Conservation (phyloP, 2,329 filamentous ascomycete species). For the Nemania diffusa region DNA sequence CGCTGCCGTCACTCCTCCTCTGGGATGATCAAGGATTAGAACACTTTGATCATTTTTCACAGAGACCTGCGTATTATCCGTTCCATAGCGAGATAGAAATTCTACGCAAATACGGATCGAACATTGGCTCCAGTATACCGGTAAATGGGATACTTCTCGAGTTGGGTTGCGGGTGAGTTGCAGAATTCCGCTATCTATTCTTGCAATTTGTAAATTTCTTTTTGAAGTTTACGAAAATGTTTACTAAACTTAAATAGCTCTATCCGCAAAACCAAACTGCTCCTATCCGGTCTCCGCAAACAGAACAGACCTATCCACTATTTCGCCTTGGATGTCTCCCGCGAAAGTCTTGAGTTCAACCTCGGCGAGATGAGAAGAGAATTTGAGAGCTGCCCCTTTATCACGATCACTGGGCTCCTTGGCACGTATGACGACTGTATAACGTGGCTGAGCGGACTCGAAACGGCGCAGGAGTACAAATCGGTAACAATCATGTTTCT, state of each 20-base stretch:
- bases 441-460: constrained; percentile 15
- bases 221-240: not conserved
- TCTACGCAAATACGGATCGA: not conserved
- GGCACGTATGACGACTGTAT: constrained; percentile 31
- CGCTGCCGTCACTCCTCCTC: constrained; percentile 16
- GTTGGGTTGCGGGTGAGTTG: constrained; percentile 19
- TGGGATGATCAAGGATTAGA: constrained; percentile 24
- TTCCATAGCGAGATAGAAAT: constrained; percentile 26
- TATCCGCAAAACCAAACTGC: constrained; percentile 22
- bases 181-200: not conserved
- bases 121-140: constrained; percentile 7
- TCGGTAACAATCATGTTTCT: constrained; percentile 28
- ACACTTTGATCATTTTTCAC: constrained; percentile 14
- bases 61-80: constrained; percentile 18
- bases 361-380: not conserved
- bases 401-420: constrained; percentile 25
- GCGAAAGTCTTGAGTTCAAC: constrained; percentile 7
- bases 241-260: constrained; percentile 7
- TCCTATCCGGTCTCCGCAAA: constrained; percentile 20
- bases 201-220: not conserved
- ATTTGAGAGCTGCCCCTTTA: constrained; percentile 9
- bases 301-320: constrained; percentile 20
- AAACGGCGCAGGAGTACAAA: not conserved
- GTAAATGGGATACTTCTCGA: constrained; percentile 11
- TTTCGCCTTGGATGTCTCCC: constrained; percentile 22